Conservation (phyloP, 345 rosid genomes). For the Trapa bicornis region DNA sequence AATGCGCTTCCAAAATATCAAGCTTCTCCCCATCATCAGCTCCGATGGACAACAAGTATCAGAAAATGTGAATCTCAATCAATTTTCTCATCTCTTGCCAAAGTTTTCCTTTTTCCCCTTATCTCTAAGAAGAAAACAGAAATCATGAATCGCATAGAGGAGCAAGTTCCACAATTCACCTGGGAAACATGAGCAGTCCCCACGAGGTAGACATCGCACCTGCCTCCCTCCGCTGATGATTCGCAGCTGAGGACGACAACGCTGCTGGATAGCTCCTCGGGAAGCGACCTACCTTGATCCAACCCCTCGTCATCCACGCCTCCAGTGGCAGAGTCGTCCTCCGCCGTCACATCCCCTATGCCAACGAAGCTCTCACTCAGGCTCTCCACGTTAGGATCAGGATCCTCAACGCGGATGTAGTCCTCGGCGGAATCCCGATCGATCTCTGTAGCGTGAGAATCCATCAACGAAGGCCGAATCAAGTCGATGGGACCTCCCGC, state of each 20-base stretch:
- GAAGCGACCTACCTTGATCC: conserved; percentile 27
- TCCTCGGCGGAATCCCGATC: conserved; percentile 40
- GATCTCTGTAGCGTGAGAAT: conserved; percentile 16
- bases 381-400: conserved; percentile 8
- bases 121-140: no score
- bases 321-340: conserved; percentile 11
- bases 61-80: neutral
- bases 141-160: no score
- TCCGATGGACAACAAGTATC: neutral
- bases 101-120: neutral
- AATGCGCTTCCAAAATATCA: neutral
- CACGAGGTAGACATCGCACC: conserved; percentile 70
- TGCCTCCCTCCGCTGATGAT: conserved; percentile 53
- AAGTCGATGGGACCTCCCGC: conserved; percentile 1
- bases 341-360: conserved; percentile 5
- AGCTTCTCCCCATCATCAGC: neutral
- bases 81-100: neutral
- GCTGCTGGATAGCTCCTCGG: conserved; percentile 59
- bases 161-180: conserved; percentile 22
- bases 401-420: conserved; percentile 3
- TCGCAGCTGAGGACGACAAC: conserved; percentile 67
- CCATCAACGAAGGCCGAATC: conserved; percentile 2
- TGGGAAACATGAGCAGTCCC: conserved; percentile 91
- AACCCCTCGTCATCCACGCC: conserved; percentile 14
- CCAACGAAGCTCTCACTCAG: conserved; percentile 4